These are phyloP conservation scores for Chaetoceros tenuissimus DNA, from an alignment of 108 stramenopile species.

Conservation along the genomic window DNA sequence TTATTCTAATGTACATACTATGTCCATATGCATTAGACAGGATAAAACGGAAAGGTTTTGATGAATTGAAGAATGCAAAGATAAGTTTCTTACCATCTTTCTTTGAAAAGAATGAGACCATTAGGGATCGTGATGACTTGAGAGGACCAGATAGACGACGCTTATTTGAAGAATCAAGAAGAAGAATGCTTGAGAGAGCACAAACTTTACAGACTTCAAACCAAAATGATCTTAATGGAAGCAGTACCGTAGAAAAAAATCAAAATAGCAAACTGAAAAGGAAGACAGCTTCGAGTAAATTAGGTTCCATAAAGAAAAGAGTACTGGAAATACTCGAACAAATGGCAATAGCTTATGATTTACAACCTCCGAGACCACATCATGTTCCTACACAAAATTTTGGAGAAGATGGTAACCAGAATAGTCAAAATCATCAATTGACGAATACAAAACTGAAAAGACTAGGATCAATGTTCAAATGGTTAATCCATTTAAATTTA, in stretches of 20 bases:
- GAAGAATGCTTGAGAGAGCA: not conserved
- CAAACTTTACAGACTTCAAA: too few species aligned
- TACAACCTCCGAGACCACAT: too few species aligned
- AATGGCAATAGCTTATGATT: too few species aligned
- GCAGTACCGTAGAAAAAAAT: too few species aligned
- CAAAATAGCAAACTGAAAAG: too few species aligned
- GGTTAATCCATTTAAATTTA: not conserved
- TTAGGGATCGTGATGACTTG: not conserved
- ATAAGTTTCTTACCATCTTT: not conserved
- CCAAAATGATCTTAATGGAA: too few species aligned
- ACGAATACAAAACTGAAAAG: not conserved
- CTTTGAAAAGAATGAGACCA: not conserved
- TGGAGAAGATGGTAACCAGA: not conserved
- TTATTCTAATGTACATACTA: not conserved
- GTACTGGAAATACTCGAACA: not conserved
- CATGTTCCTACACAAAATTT: not conserved
- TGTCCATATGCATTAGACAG: not conserved
- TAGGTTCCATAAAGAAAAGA: too few species aligned
- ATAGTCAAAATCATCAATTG: not conserved
- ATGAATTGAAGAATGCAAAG: not conserved
- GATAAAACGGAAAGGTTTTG: not conserved
- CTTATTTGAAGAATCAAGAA: not conserved
- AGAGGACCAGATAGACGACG: not conserved
- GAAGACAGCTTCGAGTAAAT: too few species aligned
- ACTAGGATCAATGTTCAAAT: not conserved